phyloP scores from a whole-genome alignment of 805 yeast genomes.

The Metschnikowia colocasiae region DNA sequence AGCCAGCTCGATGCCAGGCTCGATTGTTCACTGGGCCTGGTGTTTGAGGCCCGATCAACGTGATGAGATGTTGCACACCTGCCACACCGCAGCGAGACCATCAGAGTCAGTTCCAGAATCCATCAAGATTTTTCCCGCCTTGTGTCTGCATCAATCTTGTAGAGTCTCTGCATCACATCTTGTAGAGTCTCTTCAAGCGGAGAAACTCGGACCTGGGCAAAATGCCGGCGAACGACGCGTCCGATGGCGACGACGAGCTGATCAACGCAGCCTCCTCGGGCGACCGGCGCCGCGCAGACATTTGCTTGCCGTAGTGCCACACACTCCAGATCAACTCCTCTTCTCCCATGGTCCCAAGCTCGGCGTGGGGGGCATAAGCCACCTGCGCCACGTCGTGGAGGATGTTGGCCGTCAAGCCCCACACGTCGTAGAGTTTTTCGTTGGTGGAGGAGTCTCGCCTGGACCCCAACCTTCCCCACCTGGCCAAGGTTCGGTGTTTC shows the following conservation, averaged over 20 bases:
- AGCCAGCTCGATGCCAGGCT: no score
- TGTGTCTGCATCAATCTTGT: no score
- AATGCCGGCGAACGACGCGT: slow-evolving; percentile 37
- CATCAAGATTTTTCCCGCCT: no score
- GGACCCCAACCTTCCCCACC: slow-evolving; percentile 41
- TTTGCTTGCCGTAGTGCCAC: slow-evolving; percentile 51
- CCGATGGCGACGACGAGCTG: slow-evolving; percentile 7
- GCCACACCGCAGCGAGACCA: no score
- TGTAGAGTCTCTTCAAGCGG: slow-evolving; percentile 42
- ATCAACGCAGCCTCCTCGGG: slow-evolving; percentile 56
- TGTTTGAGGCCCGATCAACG: no score
- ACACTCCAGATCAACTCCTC: slow-evolving; percentile 62
- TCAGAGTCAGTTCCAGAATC: no score
- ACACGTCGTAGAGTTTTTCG: slow-evolving; percentile 59
- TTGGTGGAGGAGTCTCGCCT: slow-evolving; percentile 37
- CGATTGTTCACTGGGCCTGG: no score
- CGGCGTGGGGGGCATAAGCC: slow-evolving; percentile 26
- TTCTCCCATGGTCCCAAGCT: slow-evolving; percentile 45
- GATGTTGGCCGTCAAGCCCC: slow-evolving; percentile 83
- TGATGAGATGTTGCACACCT: no score
- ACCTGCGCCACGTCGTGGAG: slow-evolving; percentile 66
- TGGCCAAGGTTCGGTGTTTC: slow-evolving; percentile 12
- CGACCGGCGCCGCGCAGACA: slow-evolving; percentile 45
- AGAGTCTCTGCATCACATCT: slow-evolving; percentile 3
- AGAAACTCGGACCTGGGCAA: slow-evolving; percentile 43